Conservation (phyloP, 768 basidiomycete species). For the Butyriboletus loyo region DNA sequence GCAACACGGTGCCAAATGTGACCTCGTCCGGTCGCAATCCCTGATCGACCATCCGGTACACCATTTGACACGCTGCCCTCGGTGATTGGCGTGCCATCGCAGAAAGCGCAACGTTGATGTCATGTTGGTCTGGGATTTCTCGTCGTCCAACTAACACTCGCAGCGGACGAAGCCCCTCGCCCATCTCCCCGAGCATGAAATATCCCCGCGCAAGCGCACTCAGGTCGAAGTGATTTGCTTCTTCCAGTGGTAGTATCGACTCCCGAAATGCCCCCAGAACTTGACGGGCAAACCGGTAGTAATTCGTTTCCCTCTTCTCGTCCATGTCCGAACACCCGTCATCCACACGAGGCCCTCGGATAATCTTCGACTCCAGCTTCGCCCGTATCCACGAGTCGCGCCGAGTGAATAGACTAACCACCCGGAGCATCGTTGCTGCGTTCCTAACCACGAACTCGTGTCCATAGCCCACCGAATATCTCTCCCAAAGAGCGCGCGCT, state of each 20-base stretch:
- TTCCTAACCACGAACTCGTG: constrained; percentile 42
- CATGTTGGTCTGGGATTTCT: constrained; percentile 58
- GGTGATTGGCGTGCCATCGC: constrained; percentile 52
- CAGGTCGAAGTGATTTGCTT: constrained; percentile 48
- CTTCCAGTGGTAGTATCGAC: constrained; percentile 44
- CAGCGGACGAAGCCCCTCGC: constrained; percentile 47
- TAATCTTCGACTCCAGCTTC: constrained; percentile 6
- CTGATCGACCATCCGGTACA: constrained; percentile 48
- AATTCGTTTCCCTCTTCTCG: constrained; percentile 4
- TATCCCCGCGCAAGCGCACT: constrained; percentile 62
- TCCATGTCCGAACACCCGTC: not conserved
- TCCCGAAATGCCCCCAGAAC: constrained; percentile 44
- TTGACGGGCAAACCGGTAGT: constrained; percentile 40
- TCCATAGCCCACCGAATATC: constrained; percentile 45
- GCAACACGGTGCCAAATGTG: constrained; percentile 61
- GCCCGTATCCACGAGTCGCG: constrained; percentile 21
- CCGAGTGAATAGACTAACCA: constrained; percentile 42
- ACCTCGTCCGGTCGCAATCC: constrained; percentile 52
- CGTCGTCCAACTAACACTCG: constrained; percentile 43
- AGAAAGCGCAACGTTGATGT: constrained; percentile 61
- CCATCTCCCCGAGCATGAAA: constrained; percentile 51
- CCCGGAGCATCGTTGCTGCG: constrained; percentile 38
- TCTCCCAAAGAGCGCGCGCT: constrained; percentile 57
- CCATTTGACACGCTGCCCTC: constrained; percentile 40
- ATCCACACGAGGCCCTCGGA: not conserved